phyloP scores from a whole-genome alignment of 106 monocot species.

The Dioscorea dumetorum region DNA sequence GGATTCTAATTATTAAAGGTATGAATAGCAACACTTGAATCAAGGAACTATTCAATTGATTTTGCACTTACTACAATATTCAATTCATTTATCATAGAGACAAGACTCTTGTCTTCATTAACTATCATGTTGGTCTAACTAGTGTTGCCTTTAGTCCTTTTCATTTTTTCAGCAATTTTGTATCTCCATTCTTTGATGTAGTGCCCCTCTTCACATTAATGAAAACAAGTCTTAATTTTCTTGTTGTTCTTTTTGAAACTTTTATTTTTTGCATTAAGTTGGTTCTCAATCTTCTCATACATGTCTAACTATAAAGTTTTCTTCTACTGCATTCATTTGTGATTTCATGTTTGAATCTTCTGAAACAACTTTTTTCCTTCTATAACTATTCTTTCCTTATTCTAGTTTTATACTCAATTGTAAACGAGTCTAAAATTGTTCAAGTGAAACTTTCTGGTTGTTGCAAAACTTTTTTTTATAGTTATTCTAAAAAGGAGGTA shows the following conservation, averaged over 20 bases:
- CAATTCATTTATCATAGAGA: constrained; percentile 1
- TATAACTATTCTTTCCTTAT: too few relatives aligned
- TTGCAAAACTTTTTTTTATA: constrained; percentile 3
- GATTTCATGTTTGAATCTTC: too few relatives aligned
- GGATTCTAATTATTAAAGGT: not conserved
- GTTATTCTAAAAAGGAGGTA: too few relatives aligned
- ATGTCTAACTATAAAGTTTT: not conserved
- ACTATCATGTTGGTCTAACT: constrained; percentile 1
- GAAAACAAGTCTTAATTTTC: not conserved
- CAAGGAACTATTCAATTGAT: constrained; percentile 1
- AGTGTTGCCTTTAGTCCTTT: too few relatives aligned
- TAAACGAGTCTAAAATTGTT: not conserved
- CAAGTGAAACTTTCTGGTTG: not conserved
- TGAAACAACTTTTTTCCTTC: too few relatives aligned
- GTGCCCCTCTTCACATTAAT: constrained; percentile 1
- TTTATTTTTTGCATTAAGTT: too few relatives aligned
- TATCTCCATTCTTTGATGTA: not conserved
- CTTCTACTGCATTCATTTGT: constrained; percentile 1
- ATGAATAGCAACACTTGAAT: too few relatives aligned
- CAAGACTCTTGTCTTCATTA: not conserved
- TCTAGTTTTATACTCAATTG: too few relatives aligned
- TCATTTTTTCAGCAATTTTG: too few relatives aligned
- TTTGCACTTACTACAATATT: not conserved
- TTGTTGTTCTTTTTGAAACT: not conserved
- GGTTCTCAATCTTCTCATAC: too few relatives aligned